These are phyloP conservation scores for Colletotrichum eleusines DNA, from an alignment of 2,329 filamentous ascomycete genomes.

Conservation along the genomic window DNA sequence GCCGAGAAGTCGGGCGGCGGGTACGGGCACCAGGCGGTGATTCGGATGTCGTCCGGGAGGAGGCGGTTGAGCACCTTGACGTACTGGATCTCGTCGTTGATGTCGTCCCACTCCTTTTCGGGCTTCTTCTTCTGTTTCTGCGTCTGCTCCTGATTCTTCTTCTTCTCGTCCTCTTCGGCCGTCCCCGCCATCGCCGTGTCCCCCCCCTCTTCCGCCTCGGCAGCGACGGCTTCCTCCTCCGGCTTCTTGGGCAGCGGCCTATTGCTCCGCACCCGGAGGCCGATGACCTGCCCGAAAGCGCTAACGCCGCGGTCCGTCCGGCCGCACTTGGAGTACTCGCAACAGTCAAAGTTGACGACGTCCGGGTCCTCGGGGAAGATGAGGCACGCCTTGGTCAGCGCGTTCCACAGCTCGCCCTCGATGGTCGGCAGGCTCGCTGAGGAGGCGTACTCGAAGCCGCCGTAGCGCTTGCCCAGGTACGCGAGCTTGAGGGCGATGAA, in stretches of 20 bases:
- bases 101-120: constrained; percentile 68
- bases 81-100: constrained; percentile 87
- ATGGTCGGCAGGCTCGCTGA: constrained; percentile 82
- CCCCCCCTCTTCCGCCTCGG: constrained; percentile 47
- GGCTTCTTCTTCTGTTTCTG: constrained; percentile 48
- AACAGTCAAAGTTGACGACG: constrained; percentile 82
- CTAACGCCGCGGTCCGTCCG: constrained; percentile 94
- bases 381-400: constrained; percentile 82
- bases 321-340: constrained; percentile 95
- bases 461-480: constrained; percentile 91
- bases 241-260: constrained; percentile 64
- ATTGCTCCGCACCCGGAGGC: constrained; percentile 84
- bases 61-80: constrained; percentile 86
- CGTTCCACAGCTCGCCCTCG: constrained; percentile 95
- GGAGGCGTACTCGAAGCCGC: constrained; percentile 90
- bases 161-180: constrained; percentile 47
- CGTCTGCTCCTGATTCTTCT: constrained; percentile 44
- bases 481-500: constrained; percentile 93
- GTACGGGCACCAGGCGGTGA: constrained; percentile 92
- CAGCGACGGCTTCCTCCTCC: constrained; percentile 45
- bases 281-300: constrained; percentile 96
- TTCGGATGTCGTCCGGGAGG: constrained; percentile 87
- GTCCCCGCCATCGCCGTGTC: constrained; percentile 60
- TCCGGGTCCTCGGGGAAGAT: constrained; percentile 78
- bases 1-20: constrained; percentile 87